Base-by-base conservation (phyloP, 2,329 filamentous ascomycete genomes). In the Camptophora hylomeconis region DNA sequence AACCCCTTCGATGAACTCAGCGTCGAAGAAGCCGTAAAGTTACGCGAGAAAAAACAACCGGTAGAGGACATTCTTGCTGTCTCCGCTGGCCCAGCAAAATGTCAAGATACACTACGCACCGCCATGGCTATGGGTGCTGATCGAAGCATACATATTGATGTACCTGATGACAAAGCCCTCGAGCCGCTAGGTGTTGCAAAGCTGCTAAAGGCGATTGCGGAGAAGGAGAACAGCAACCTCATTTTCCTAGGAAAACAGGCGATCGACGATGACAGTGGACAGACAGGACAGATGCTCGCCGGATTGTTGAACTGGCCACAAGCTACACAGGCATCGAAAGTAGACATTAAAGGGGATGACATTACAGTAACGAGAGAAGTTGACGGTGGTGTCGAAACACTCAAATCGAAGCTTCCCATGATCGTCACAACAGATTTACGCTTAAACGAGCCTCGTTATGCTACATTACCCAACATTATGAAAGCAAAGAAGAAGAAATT, bases 401-500 rank as follows among this genome's bases (percentile, higher is more conserved):
- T 98, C 31, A 69, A 68, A 54, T 75, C 81, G 1, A 81, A 79
- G 63, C 60, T 98, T 57, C 89, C 89, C 0, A 75, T 95, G 75
- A 64, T 98, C 29, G 80, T 98, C 46, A 98, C 89, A 37, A 93
- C 89, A 38, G 89, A 98, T 63, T 57, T 98, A 60, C 65, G 89
- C 29, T 63, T 98, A 54, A 98, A 98, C 52, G 83, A 92, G 70
- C 89, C 89, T 35, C 67, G 89, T 41, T 98, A 93, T 56, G 89
- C 87, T 13, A 93, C 75, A 57, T 57, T 98, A 70, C 87, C 86
- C 28, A 95, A 95, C 54, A 95, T 98, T 42, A 98, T 98, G 89
- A 98, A 95, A 77, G 89, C 89, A 30, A 98, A 98, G 80, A 98
- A 95, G 80, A 98, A 98, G 79, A 81, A 81, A 50, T 51, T 98